A percentile compares a stretch with the other conserved stretches of the same genome.
Evolutionary conservation across 108 stramenopile species (phyloP).

Genomic region (Cyclotella baltica): DNA sequence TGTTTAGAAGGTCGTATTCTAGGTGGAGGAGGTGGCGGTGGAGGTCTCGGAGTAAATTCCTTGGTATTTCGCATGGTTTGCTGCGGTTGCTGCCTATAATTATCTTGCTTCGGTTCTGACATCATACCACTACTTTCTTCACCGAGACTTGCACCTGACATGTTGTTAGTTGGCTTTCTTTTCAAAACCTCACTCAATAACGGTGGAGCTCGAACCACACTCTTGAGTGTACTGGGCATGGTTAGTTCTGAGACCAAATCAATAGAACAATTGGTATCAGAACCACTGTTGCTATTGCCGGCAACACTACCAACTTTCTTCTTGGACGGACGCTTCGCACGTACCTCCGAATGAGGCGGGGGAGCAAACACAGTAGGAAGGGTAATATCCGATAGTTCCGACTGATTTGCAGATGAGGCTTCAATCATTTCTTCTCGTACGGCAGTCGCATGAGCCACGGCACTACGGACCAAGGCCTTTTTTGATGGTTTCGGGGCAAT

Average conservation of each 20-base stretch:
- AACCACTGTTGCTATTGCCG: neutral
- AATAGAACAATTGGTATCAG: neutral
- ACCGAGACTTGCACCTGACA: neutral
- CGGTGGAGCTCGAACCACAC: neutral
- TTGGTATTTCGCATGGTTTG: neutral
- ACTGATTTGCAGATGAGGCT: neutral
- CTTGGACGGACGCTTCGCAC: neutral
- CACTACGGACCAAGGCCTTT: neutral
- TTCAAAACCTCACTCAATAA: constrained; percentile 8
- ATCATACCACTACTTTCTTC: neutral
- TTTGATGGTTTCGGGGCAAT: neutral
- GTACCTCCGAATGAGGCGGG: neutral
- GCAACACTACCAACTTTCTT: neutral
- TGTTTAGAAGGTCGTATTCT: neutral
- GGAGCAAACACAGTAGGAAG: neutral
- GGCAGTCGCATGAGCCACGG: neutral
- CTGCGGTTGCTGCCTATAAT: neutral
- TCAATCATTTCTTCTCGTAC: neutral
- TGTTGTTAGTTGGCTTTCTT: neutral
- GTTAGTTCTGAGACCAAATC: constrained; percentile 1
- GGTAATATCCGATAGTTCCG: neutral
- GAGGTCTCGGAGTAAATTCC: neutral
- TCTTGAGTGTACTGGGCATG: neutral
- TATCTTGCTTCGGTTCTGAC: neutral
- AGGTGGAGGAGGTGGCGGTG: constrained; percentile 3